Evolutionary conservation across 192 early-diverging fungal genomes (phyloP), one percentile per base, ranked within the genome.

Genomic region (Coemansia sp.): DNA sequence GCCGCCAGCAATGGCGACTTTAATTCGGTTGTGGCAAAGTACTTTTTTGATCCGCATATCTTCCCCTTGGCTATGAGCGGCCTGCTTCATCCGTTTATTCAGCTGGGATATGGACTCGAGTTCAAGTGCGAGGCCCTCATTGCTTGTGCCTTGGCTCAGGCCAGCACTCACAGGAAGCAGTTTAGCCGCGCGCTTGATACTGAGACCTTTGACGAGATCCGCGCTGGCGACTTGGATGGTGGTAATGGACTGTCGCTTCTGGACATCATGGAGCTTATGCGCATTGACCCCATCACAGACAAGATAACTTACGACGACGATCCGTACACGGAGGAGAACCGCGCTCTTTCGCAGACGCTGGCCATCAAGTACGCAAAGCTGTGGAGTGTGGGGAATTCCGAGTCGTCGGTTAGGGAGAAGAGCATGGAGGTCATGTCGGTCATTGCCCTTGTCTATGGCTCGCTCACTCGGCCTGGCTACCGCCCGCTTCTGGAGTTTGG

Each of bases 71-170:
- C 73, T 0, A 75, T 88, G 52, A 78, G 76, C 61, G 87, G 85
- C 12, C 71, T 82, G 4, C 77, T 81, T 48, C 86, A 88, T 59
- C 87, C 87, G 20, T 59, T 88, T n/a, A 87, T 88, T 55, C 85
- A 86, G 69, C 50, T 88, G 20, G 86, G 87, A 6, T 87, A 87
- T 63, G 87, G 84, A 1, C 34, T 87, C n/a, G 87, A 88, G 62
- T 88, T 87, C 69, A 79, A 78, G 12, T 67, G 83, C 62, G 75
- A 75, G 63, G 77, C 82, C 33, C 76, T 85, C 34, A 69, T 79
- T 7, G 86, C 83, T 9, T 82, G 75, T 31, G 87, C 85, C 3
- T 63, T 88, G 26, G 79, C 85, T 0, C 75, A 84, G 78, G 68
- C 69, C 9, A 83, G 83, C 26, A 65, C 83, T 5, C 83, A 85